These are phyloP conservation scores for Leccinum longicurvipes DNA, from an alignment of 768 basidiomycete genomes.

Conservation along the genomic window DNA sequence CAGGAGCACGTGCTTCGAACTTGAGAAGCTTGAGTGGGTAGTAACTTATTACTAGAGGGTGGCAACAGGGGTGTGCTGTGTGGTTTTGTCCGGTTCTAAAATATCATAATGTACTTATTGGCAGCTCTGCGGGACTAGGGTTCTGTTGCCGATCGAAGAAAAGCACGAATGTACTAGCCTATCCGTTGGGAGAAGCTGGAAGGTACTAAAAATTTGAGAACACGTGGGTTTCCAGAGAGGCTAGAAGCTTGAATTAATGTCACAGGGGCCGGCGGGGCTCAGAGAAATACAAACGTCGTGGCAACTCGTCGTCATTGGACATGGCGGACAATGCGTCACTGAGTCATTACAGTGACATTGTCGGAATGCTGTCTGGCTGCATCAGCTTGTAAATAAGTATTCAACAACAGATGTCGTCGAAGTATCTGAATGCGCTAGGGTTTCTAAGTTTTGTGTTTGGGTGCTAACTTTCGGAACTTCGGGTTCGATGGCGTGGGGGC, in stretches of 20 bases:
- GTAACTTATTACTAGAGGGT: no score
- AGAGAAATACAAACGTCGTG: neutral
- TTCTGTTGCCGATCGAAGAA: constrained; percentile 1
- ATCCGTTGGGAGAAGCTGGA: neutral
- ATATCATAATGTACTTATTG: neutral
- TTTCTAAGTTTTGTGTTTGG: no score
- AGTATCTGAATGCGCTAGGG: neutral
- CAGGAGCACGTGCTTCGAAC: neutral
- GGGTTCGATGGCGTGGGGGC: neutral
- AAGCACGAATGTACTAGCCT: neutral
- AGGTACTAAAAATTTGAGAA: neutral
- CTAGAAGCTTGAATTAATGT: neutral
- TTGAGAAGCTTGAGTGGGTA: no score
- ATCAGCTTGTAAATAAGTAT: neutral
- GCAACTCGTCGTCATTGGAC: neutral
- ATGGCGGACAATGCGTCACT: no score
- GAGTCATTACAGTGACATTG: neutral
- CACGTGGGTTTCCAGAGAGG: neutral
- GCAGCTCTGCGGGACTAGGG: neutral
- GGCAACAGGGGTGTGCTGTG: no score
- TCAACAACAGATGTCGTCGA: neutral
- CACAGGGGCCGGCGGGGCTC: no score
- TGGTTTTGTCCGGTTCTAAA: neutral
- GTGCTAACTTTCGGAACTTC: neutral
- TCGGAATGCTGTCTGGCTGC: neutral